Evolutionary conservation across 495 filamentous ascomycete species (phyloP).

Genomic region (Chaetomium cochliodes): DNA sequence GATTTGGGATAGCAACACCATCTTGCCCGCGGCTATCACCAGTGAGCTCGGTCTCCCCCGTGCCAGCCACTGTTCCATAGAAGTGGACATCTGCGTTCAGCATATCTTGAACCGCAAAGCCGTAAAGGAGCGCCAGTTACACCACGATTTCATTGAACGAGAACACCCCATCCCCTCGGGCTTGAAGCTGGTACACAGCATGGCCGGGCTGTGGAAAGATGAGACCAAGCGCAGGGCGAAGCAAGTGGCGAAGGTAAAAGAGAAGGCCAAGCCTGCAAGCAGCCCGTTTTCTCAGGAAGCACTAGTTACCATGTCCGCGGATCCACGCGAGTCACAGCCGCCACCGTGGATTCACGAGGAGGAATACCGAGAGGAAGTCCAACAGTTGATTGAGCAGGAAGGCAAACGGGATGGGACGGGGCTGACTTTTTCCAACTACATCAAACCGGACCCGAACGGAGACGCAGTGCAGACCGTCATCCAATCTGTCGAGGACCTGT

Average conservation of each 20-base stretch:
- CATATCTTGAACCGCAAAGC: slow-evolving; percentile 81
- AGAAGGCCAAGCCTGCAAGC: slow-evolving; percentile 53
- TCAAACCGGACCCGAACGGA: slow-evolving; percentile 52
- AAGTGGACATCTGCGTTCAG: slow-evolving; percentile 83
- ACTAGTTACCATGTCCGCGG: slow-evolving; percentile 80
- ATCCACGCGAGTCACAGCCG: slow-evolving; percentile 63
- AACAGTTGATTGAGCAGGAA: slow-evolving; percentile 62
- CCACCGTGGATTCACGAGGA: slow-evolving; percentile 89
- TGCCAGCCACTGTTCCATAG: slow-evolving; percentile 82
- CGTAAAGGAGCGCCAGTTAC: slow-evolving; percentile 69
- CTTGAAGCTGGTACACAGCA: slow-evolving; percentile 81
- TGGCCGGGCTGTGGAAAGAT: slow-evolving; percentile 91
- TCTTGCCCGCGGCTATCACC: slow-evolving; percentile 49
- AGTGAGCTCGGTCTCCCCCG: slow-evolving; percentile 64
- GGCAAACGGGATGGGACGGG: slow-evolving; percentile 45
- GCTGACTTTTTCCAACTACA: slow-evolving; percentile 63
- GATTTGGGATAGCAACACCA: slow-evolving; percentile 75
- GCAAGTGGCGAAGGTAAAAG: slow-evolving; percentile 59
- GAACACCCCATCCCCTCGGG: slow-evolving; percentile 61
- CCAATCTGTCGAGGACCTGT: slow-evolving; percentile 85
- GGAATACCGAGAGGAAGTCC: slow-evolving; percentile 67
- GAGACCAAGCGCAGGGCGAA: slow-evolving; percentile 77
- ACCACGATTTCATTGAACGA: slow-evolving; percentile 84
- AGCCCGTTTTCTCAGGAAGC: slow-evolving; percentile 78
- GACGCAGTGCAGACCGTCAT: slow-evolving; percentile 67